phyloP scores from a whole-genome alignment of 2,329 filamentous ascomycete species.

The Phyllachora maydis region DNA sequence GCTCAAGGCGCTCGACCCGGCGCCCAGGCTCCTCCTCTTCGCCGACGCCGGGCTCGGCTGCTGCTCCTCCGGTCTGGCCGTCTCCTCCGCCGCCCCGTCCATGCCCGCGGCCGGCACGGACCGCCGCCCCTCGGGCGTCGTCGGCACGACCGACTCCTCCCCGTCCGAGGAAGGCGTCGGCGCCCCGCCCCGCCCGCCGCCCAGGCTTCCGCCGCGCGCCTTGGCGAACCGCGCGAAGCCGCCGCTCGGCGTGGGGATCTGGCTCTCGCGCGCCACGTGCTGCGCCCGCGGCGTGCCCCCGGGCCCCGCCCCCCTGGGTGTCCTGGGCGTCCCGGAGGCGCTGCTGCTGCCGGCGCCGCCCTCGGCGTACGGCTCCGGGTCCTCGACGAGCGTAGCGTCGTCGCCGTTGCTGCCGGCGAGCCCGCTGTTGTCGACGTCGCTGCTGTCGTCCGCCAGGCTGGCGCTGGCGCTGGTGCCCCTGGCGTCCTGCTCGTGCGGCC shows the following conservation, averaged over 20 bases:
- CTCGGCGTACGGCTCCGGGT: not conserved
- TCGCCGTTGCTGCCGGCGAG: slow-evolving; percentile 10
- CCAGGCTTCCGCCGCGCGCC: not conserved
- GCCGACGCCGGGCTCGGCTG: not conserved
- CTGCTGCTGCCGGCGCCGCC: not conserved
- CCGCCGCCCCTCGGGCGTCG: not conserved
- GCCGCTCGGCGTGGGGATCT: not conserved
- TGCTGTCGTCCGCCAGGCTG: not conserved
- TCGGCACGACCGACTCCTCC: not conserved
- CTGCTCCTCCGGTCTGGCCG: slow-evolving; percentile 1
- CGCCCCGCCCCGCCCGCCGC: not conserved
- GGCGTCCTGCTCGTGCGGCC: slow-evolving; percentile 6
- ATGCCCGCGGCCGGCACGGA: not conserved
- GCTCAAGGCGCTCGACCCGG: slow-evolving; percentile 4
- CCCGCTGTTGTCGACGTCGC: slow-evolving; percentile 6
- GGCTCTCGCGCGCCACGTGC: too few species aligned
- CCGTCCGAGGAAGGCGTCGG: not conserved
- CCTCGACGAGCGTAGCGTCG: slow-evolving; percentile 1
- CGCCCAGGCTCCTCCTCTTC: slow-evolving; percentile 2
- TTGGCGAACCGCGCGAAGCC: not conserved
- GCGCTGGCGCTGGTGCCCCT: too few species aligned
- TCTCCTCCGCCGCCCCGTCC: not conserved
- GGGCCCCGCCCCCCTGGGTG: too few species aligned
- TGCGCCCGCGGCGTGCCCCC: too few species aligned
- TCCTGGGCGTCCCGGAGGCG: not conserved